Conservation (phyloP, 768 basidiomycete genomes). For the Lactarius psammicola region DNA sequence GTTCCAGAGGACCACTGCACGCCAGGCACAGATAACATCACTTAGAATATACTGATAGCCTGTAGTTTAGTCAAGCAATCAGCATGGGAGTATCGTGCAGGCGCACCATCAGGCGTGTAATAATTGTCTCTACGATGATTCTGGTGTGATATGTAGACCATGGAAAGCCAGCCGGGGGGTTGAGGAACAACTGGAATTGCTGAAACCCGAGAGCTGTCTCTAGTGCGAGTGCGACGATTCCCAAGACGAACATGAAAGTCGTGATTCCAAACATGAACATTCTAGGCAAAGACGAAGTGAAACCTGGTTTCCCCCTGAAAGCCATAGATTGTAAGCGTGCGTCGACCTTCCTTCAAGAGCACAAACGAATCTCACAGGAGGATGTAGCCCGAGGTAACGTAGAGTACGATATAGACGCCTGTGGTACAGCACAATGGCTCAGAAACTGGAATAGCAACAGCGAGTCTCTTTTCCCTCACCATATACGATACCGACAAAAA, state of each 20-base stretch:
- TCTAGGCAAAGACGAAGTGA: constrained; percentile 9
- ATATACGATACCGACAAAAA: constrained; percentile 15
- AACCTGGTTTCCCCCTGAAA: constrained; percentile 8
- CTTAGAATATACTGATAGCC: too few relatives aligned
- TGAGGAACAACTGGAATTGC: too few relatives aligned
- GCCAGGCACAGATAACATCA: too few relatives aligned
- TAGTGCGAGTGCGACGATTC: constrained; percentile 11
- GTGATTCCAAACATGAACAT: background rate
- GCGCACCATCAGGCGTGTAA: too few relatives aligned
- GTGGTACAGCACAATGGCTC: background rate
- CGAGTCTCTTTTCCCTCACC: background rate
- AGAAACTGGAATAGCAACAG: background rate
- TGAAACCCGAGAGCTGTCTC: background rate
- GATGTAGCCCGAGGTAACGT: constrained; percentile 6
- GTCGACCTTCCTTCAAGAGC: background rate
- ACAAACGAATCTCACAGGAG: constrained; percentile 8
- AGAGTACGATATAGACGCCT: constrained; percentile 9
- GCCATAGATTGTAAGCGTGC: background rate
- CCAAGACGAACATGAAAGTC: constrained; percentile 14
- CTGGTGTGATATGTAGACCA: too few relatives aligned
- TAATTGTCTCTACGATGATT: too few relatives aligned
- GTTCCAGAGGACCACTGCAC: too few relatives aligned
- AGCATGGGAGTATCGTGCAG: too few relatives aligned
- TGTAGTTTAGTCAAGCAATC: too few relatives aligned
- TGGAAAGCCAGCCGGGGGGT: too few relatives aligned